phyloP scores from a whole-genome alignment of 2,329 filamentous ascomycete genomes.

The Aspergillus tubingensis region DNA sequence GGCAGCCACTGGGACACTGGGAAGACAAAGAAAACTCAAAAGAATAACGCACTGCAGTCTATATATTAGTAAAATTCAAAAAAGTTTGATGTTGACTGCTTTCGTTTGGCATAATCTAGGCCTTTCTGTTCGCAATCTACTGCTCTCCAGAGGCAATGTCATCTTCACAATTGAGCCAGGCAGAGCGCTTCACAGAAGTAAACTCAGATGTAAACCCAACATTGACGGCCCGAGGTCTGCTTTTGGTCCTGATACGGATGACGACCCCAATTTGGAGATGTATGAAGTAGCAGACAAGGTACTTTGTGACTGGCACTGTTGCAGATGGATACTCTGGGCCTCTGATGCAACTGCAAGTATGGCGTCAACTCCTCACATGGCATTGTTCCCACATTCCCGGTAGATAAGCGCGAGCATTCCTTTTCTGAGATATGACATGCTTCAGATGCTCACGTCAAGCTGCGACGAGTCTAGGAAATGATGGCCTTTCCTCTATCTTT shows the following conservation, averaged over 20 bases:
- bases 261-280: background rate
- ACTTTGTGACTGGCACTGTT: background rate
- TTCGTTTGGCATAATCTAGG: background rate
- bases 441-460: too few species aligned
- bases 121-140: background rate
- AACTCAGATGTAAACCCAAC: background rate
- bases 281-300: background rate
- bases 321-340: background rate
- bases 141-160: background rate
- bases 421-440: background rate
- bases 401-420: background rate
- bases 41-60: constrained; percentile 19
- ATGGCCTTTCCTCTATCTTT: too few species aligned
- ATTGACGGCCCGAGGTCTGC: background rate
- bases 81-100: constrained; percentile 15
- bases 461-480: too few species aligned
- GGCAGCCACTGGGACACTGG: constrained; percentile 17
- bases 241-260: background rate
- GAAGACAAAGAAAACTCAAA: constrained; percentile 14
- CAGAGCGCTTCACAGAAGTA: background rate
- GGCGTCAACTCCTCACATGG: background rate
- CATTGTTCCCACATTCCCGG: background rate
- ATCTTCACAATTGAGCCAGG: background rate
- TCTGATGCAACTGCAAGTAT: background rate
- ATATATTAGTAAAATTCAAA: constrained; percentile 18